Conservation (phyloP, 768 basidiomycete genomes). For the Tephrocybe rancida region DNA sequence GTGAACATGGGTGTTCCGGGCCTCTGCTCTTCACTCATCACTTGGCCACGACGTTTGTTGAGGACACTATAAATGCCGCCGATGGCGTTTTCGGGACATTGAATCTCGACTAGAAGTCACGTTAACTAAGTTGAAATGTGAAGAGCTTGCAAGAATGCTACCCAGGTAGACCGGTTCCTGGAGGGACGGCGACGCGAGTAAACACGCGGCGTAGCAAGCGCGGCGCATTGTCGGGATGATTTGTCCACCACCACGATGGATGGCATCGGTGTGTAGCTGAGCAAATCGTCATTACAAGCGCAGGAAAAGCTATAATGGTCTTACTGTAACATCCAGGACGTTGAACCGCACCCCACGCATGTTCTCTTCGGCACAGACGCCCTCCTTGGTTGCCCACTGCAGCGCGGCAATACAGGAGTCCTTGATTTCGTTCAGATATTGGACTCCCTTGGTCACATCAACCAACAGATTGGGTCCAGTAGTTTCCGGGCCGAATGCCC, state of each 20-base stretch:
- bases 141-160: conserved; percentile 32
- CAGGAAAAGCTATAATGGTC: conserved; percentile 19
- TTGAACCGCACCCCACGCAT: conserved; percentile 99
- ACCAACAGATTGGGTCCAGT: conserved; percentile 96
- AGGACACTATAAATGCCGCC: conserved; percentile 95
- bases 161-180: conserved; percentile 97
- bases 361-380: conserved; percentile 94
- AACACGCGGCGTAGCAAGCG: conserved; percentile 93
- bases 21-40: conserved; percentile 97
- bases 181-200: conserved; percentile 87
- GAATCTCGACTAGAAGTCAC: conserved; percentile 81
- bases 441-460: conserved; percentile 98
- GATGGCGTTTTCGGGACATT: conserved; percentile 97
- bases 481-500: conserved; percentile 99
- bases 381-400: conserved; percentile 99
- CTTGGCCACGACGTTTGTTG: conserved; percentile 98
- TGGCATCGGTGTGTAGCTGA: conserved; percentile 96
- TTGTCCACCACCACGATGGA: conserved; percentile 99
- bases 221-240: conserved; percentile 98
- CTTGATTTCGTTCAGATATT: conserved; percentile 99
- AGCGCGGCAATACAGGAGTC: conserved; percentile 98
- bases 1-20: conserved; percentile 99
- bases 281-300: background rate
- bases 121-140: background rate
- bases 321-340: conserved; percentile 91